Conservation (phyloP, 805 yeast species). For the Komagataella ulmi region DNA sequence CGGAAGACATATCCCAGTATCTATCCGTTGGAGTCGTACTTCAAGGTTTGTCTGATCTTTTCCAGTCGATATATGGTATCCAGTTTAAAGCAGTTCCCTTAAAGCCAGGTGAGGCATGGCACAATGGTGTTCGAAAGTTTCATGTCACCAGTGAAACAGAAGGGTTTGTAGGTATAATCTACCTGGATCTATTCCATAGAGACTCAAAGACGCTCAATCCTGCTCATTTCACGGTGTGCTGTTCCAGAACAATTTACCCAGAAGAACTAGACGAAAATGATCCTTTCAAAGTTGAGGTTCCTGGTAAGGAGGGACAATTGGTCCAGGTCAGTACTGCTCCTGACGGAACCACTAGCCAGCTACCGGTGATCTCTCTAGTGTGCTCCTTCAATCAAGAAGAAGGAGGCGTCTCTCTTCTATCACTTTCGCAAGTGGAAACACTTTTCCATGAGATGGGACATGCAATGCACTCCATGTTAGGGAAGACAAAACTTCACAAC, state of each 20-base stretch:
- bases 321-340: slow-evolving; percentile 20
- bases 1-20: slow-evolving; percentile 46
- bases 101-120: slow-evolving; percentile 75
- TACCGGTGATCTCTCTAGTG: slow-evolving; percentile 82
- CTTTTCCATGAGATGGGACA: slow-evolving; percentile 98
- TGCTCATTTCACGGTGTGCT: slow-evolving; percentile 91
- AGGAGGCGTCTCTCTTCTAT: slow-evolving; percentile 38
- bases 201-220: slow-evolving; percentile 70
- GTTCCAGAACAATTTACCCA: slow-evolving; percentile 68
- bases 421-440: slow-evolving; percentile 78
- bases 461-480: slow-evolving; percentile 96
- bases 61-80: slow-evolving; percentile 64
- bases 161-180: slow-evolving; percentile 66
- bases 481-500: slow-evolving; percentile 80
- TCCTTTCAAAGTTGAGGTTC: slow-evolving; percentile 14
- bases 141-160: slow-evolving; percentile 56
- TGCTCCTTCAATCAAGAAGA: slow-evolving; percentile 50
- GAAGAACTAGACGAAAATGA: slow-evolving; percentile 31
- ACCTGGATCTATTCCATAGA: slow-evolving; percentile 78
- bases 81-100: slow-evolving; percentile 55
- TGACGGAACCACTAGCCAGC: slow-evolving; percentile 45
- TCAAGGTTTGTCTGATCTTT: slow-evolving; percentile 65
- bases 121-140: slow-evolving; percentile 68
- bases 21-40: slow-evolving; percentile 81
- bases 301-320: slow-evolving; percentile 5